Conservation (phyloP, 164 flowering plant species). For the Annona cherimola region DNA sequence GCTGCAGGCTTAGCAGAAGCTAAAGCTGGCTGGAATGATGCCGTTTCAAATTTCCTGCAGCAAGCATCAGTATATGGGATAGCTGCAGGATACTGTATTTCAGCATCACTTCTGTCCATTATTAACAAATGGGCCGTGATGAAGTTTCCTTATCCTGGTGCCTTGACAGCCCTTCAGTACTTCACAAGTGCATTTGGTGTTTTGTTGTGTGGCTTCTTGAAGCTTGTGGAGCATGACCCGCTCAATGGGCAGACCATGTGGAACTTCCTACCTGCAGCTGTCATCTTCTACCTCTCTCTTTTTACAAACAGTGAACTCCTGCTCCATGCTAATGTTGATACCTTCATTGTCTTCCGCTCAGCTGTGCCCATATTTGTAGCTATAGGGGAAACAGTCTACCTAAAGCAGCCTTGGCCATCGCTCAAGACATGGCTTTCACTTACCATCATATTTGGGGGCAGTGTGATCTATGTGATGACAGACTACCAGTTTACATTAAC, state of each 20-base stretch:
- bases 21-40: slow-evolving; percentile 14
- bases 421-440: slow-evolving; percentile 77
- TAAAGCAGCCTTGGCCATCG: slow-evolving; percentile 97
- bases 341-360: slow-evolving; percentile 89
- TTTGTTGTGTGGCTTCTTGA: slow-evolving; percentile 53
- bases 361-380: slow-evolving; percentile 92
- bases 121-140: slow-evolving; percentile 98
- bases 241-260: slow-evolving; percentile 70
- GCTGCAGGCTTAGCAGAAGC: not conserved
- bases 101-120: slow-evolving; percentile 87
- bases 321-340: slow-evolving; percentile 87
- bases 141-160: slow-evolving; percentile 96
- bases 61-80: slow-evolving; percentile 75
- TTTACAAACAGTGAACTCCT: slow-evolving; percentile 96
- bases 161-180: slow-evolving; percentile 88
- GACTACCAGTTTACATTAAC: slow-evolving; percentile 83
- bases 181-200: slow-evolving; percentile 91
- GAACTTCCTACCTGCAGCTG: slow-evolving; percentile 89
- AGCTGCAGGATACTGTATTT: slow-evolving; percentile 87
- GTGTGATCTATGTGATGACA: slow-evolving; percentile 79
- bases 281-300: slow-evolving; percentile 85
- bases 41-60: slow-evolving; percentile 30
- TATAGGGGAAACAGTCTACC: slow-evolving; percentile 73
- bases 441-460: slow-evolving; percentile 81
- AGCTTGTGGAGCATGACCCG: slow-evolving; percentile 60